phyloP scores from a whole-genome alignment of 495 filamentous ascomycete species.

The Trichoderma erinaceum region DNA sequence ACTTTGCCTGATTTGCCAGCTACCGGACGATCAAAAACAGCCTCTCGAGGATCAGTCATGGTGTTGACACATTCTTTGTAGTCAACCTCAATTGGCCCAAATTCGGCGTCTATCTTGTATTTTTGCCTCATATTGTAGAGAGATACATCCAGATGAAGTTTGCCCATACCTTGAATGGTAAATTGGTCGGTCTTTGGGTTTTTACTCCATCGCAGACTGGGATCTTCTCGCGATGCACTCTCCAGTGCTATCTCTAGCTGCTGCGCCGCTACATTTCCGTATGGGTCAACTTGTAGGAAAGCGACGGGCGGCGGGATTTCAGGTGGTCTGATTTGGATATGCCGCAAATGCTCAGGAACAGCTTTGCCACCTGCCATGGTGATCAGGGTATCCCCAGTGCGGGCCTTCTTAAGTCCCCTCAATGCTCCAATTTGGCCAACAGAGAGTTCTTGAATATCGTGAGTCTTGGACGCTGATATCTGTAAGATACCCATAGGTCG shows the following conservation, averaged over 20 bases:
- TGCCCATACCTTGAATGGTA: conserved; percentile 91
- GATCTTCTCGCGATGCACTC: conserved; percentile 83
- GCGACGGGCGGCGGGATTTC: conserved; percentile 90
- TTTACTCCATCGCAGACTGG: conserved; percentile 75
- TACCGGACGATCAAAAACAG: conserved; percentile 68
- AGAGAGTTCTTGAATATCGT: conserved; percentile 72
- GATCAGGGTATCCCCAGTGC: conserved; percentile 90
- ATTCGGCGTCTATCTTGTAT: conserved; percentile 78
- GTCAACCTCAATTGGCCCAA: conserved; percentile 92
- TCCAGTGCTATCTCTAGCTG: conserved; percentile 66
- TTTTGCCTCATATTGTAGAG: conserved; percentile 80
- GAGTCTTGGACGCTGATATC: conserved; percentile 85
- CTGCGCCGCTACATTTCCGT: conserved; percentile 71
- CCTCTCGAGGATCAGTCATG: conserved; percentile 46
- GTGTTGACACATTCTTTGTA: conserved; percentile 74
- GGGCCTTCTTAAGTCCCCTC: conserved; percentile 76
- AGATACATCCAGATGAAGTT: conserved; percentile 95
- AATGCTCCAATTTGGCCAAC: conserved; percentile 96
- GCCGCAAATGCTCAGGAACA: conserved; percentile 58
- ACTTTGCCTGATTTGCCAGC: conserved; percentile 76
- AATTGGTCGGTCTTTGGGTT: conserved; percentile 93
- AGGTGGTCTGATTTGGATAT: conserved; percentile 80
- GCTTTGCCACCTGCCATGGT: conserved; percentile 52
- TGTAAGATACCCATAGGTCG: conserved; percentile 74
- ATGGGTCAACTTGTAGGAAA: conserved; percentile 86